Evolutionary conservation across 2,329 filamentous ascomycete genomes (phyloP), one percentile per base, ranked within the genome.

Genomic region (Arthrobotrys conoides): DNA sequence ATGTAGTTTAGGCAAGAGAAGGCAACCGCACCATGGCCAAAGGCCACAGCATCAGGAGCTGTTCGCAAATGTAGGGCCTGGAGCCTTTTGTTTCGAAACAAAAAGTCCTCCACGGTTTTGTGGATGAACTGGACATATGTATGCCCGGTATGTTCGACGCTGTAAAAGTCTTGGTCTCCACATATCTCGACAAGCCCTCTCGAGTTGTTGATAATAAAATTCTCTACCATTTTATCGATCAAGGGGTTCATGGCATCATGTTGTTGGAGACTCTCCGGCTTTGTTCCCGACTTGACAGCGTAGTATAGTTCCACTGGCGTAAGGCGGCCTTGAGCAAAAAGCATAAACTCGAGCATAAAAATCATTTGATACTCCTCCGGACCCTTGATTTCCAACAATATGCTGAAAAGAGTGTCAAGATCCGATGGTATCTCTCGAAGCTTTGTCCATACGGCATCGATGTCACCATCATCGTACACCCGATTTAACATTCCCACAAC

Each of bases 401-500:
- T 44, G 3, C 20, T 5, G 24, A 80, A 80, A 5, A 80, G 49
- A n/a, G 78, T 61, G 10, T 80, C 65, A 2, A 80, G 77, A 36
- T 75, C 68, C 12, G 41, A 46, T 0, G 80, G 80, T 41, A 80
- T n/a, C 12, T 80, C 64, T 1, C 38, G 22, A 12, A 80, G 55
- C 1, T 8, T 69, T 49, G 48, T 38, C 22, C 36, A 33, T 14
- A 76, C 70, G 0, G 64, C 67, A 6, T 57, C 24, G 6, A 80
- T 44, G 16, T 48, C 67, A 10, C 80, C 80, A n/a, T 80, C 65
- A 3, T 80, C 67, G 12, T 27, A 71, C 20, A 59, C 57, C 16
- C 72, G 71, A 41, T 82, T 82, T 0, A 82, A 76, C 30, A 82
- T 72, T n/a, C 71, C 61, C 6, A 80, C 75, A 10, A 81, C 79